These are phyloP conservation scores for Cyclocybe aegerita DNA, from an alignment of 768 basidiomycete species.

Conservation along the genomic window DNA sequence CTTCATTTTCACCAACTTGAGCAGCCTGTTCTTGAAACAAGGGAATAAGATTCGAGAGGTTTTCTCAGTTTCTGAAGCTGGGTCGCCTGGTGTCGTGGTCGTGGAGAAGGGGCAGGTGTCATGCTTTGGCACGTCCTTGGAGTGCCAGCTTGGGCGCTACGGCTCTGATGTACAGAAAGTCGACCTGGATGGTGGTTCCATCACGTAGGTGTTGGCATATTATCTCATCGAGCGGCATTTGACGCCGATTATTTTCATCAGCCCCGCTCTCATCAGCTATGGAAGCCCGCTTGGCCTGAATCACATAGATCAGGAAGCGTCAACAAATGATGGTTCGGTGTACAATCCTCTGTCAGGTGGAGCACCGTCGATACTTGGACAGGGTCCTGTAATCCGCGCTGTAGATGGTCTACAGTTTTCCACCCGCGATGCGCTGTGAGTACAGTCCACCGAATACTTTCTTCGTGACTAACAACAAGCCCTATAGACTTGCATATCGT, in stretches of 20 bases:
- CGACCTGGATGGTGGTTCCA: conserved; percentile 65
- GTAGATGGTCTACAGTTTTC: conserved; percentile 74
- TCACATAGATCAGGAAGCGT: conserved; percentile 58
- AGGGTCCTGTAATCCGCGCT: conserved; percentile 47
- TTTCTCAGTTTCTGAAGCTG: conserved; percentile 20
- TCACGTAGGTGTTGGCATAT: conserved; percentile 46
- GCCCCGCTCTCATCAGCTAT: conserved; percentile 62
- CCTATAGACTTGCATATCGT: conserved; percentile 57
- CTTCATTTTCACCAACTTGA: conserved; percentile 68
- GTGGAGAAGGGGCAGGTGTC: conserved; percentile 51
- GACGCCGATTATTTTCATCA: conserved; percentile 15
- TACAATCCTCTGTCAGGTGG: conserved; percentile 42
- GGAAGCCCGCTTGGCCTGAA: conserved; percentile 64
- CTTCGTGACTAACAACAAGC: background rate
- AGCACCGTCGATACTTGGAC: conserved; percentile 43
- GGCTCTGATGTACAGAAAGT: conserved; percentile 33
- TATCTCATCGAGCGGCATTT: conserved; percentile 20
- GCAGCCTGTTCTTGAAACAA: conserved; percentile 42
- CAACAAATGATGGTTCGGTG: conserved; percentile 60
- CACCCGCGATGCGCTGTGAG: conserved; percentile 52
- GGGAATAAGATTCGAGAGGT: conserved; percentile 29
- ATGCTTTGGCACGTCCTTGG: conserved; percentile 43
- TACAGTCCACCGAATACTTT: background rate
- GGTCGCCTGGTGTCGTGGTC: conserved; percentile 39
- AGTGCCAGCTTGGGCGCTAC: conserved; percentile 21